These are phyloP conservation scores for Aspergillus sp. DNA, from an alignment of 2,329 filamentous ascomycete species.

Conservation along the genomic window DNA sequence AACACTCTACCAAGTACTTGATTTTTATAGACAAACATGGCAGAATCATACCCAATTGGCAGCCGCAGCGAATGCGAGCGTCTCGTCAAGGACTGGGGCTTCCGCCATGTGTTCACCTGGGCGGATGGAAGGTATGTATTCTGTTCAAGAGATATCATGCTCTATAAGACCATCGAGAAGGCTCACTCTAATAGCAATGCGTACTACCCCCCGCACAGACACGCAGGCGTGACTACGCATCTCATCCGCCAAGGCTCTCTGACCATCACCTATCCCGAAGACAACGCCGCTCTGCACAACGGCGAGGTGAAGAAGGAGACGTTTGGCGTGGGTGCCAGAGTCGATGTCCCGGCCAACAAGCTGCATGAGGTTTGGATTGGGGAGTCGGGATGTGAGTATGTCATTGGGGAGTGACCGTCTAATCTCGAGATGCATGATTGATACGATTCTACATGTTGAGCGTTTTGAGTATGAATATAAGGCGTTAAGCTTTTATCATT, in stretches of 20 bases:
- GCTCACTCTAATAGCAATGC: constrained; percentile 46
- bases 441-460: background rate
- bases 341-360: constrained; percentile 57
- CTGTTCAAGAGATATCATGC: no score
- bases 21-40: constrained; percentile 15
- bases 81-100: constrained; percentile 58
- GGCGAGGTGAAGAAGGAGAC: constrained; percentile 48
- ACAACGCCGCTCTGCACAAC: constrained; percentile 31
- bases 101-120: constrained; percentile 61
- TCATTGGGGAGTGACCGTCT: constrained; percentile 52
- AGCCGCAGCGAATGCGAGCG: constrained; percentile 49
- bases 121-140: constrained; percentile 53
- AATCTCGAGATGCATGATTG: no score
- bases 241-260: constrained; percentile 57
- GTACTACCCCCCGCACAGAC: constrained; percentile 59
- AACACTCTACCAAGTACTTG: background rate
- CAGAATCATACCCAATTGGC: constrained; percentile 30
- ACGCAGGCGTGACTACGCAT: constrained; percentile 57
- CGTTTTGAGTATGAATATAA: background rate
- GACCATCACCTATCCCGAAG: constrained; percentile 57
- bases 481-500: background rate
- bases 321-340: constrained; percentile 52
- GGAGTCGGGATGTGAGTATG: constrained; percentile 57
- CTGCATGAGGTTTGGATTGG: constrained; percentile 63
- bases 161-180: no score